These are phyloP conservation scores for Cyclospora cayetanensis DNA, from an alignment of 169 alveolate genomes.

Conservation along the genomic window DNA sequence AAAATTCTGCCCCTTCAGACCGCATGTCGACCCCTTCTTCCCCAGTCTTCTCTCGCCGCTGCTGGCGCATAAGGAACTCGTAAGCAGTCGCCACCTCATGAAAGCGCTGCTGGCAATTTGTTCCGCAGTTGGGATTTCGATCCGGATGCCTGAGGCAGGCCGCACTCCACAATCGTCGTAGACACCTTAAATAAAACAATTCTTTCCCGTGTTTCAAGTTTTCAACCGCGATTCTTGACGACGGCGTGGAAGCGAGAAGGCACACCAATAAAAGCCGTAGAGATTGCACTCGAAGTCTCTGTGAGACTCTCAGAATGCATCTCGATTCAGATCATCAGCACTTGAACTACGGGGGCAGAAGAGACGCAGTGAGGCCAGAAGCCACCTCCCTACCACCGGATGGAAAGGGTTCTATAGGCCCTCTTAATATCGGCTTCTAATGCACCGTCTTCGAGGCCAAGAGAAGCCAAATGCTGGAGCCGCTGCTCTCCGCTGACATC, in stretches of 20 bases:
- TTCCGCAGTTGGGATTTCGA: constrained; percentile 61
- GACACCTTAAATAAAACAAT: too few relatives aligned
- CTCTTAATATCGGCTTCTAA: constrained; percentile 44
- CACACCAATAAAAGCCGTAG: too few relatives aligned
- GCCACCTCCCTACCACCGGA: constrained; percentile 60
- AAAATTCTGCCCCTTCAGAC: constrained; percentile 5
- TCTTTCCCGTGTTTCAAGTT: too few relatives aligned
- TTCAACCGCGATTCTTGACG: too few relatives aligned
- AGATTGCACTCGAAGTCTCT: too few relatives aligned
- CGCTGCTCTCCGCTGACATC: constrained; percentile 53
- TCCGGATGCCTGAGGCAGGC: constrained; percentile 62
- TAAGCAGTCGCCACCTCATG: constrained; percentile 64
- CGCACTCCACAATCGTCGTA: not conserved
- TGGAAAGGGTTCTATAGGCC: constrained; percentile 61
- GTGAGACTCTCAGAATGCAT: too few relatives aligned
- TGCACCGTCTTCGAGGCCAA: constrained; percentile 62
- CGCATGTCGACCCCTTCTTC: not conserved
- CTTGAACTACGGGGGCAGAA: too few relatives aligned
- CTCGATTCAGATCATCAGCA: too few relatives aligned
- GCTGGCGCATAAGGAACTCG: constrained; percentile 48
- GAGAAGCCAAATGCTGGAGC: constrained; percentile 39
- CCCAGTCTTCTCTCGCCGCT: not conserved
- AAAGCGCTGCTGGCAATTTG: constrained; percentile 64
- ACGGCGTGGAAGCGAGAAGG: too few relatives aligned
- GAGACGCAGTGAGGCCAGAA: too few relatives aligned